phyloP scores from a whole-genome alignment of 441 rosid genomes.

The Adansonia rubrostipa region DNA sequence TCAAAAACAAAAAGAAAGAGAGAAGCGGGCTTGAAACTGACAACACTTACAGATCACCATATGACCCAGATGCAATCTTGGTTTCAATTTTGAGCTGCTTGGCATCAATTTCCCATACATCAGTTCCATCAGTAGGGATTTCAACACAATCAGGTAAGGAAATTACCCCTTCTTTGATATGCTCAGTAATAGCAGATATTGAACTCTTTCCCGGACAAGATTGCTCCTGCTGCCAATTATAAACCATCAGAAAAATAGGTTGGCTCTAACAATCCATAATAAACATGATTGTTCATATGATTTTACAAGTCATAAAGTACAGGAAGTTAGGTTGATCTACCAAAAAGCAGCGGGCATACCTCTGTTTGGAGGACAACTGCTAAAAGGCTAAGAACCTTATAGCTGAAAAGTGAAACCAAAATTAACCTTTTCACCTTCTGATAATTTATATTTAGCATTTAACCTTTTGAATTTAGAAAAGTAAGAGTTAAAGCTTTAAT shows the following conservation, averaged over 20 bases:
- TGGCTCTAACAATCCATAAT: not conserved
- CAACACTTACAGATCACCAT: conserved; percentile 80
- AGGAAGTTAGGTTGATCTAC: not conserved
- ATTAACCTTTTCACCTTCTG: not conserved
- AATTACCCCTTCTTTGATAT: conserved; percentile 46
- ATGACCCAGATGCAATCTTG: conserved; percentile 88
- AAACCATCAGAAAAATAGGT: conserved; percentile 25
- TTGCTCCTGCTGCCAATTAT: conserved; percentile 59
- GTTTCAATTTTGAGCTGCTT: conserved; percentile 69
- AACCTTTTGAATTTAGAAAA: not conserved
- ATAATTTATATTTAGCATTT: not conserved
- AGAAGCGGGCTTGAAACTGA: conserved; percentile 19
- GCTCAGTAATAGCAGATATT: conserved; percentile 44
- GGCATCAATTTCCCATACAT: conserved; percentile 94
- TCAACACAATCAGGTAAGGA: conserved; percentile 63
- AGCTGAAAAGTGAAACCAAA: not conserved
- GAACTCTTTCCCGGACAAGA: conserved; percentile 48
- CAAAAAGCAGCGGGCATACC: not conserved
- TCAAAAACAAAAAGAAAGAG: not conserved
- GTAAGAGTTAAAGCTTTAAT: not conserved
- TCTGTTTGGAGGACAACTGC: not conserved
- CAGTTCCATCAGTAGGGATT: conserved; percentile 91
- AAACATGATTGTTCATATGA: not conserved
- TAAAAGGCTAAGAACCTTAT: conserved; percentile 2
- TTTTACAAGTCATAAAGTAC: not conserved